These are phyloP conservation scores for Aspergillus caelatus DNA, from an alignment of 2,329 filamentous ascomycete species.

Conservation along the genomic window DNA sequence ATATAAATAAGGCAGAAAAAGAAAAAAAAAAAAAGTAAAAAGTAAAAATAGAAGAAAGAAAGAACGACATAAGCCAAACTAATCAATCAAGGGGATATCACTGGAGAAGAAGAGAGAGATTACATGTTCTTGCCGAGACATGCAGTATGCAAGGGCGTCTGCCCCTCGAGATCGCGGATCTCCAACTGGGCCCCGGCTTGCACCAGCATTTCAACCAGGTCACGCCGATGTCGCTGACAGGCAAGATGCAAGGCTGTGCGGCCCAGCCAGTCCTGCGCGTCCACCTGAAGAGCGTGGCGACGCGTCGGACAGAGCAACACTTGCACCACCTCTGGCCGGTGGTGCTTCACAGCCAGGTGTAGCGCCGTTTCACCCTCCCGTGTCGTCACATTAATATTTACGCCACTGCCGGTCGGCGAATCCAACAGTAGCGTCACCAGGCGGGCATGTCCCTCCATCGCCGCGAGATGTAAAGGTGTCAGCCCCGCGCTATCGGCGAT, in stretches of 20 bases:
- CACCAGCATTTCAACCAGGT: constrained; percentile 12
- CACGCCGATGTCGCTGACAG: constrained; percentile 7
- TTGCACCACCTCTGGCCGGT: not conserved
- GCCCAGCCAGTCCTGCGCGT: not conserved
- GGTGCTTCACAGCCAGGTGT: constrained; percentile 8
- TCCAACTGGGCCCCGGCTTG: constrained; percentile 13
- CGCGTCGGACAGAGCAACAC: constrained; percentile 1
- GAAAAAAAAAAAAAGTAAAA: not conserved
- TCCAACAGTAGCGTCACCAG: not conserved
- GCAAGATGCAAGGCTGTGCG: not conserved
- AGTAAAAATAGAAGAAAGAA: not conserved
- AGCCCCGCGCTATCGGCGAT: constrained; percentile 12
- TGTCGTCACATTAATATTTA: constrained; percentile 7
- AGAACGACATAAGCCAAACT: not conserved
- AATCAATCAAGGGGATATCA: not conserved
- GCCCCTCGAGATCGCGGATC: constrained; percentile 14
- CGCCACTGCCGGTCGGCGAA: not conserved
- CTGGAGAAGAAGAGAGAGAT: not conserved
- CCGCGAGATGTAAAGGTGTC: constrained; percentile 13
- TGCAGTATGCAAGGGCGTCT: constrained; percentile 11
- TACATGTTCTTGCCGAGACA: constrained; percentile 8
- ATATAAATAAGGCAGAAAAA: not conserved
- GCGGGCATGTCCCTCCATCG: constrained; percentile 9
- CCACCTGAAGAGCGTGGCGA: not conserved
- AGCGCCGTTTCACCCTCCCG: constrained; percentile 11